Percentiles rank a stretch among this genome's conserved stretches.
Conservation (phyloP, 306 rosid genomes). For the Biancaea sappan region DNA sequence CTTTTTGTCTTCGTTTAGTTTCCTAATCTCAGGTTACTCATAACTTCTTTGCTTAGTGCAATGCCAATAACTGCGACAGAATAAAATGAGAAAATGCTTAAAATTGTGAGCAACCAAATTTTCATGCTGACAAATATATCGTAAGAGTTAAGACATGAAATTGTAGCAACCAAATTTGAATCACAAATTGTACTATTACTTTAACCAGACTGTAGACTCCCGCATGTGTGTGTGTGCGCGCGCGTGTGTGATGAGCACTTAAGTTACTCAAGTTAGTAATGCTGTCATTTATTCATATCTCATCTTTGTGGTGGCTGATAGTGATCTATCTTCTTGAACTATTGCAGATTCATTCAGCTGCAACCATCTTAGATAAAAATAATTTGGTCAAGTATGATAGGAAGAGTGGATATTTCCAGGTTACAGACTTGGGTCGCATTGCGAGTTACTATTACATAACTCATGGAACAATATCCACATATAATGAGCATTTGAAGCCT, state of each 20-base stretch:
- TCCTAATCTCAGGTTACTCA: neutral
- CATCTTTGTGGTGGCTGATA: neutral
- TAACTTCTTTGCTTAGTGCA: neutral
- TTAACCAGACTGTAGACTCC: neutral
- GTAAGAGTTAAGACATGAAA: neutral
- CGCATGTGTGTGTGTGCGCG: neutral
- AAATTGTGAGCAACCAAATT: neutral
- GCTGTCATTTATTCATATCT: neutral
- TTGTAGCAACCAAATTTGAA: neutral
- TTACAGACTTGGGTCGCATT: slow-evolving; percentile 96
- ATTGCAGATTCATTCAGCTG: slow-evolving; percentile 91
- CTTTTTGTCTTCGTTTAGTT: neutral
- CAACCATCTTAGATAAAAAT: slow-evolving; percentile 78
- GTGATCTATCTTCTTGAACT: slow-evolving; percentile 28
- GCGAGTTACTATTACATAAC: slow-evolving; percentile 94
- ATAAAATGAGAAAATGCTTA: neutral
- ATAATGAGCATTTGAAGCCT: slow-evolving; percentile 95
- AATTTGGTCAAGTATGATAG: slow-evolving; percentile 91
- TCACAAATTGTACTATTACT: neutral
- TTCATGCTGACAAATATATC: neutral
- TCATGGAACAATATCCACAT: slow-evolving; percentile 90
- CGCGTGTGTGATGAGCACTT: too few relatives aligned
- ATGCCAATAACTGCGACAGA: neutral
- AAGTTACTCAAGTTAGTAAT: neutral
- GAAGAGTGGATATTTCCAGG: slow-evolving; percentile 96